These are phyloP conservation scores for Fusarium setosum DNA, from an alignment of 2,329 filamentous ascomycete genomes.

Conservation along the genomic window DNA sequence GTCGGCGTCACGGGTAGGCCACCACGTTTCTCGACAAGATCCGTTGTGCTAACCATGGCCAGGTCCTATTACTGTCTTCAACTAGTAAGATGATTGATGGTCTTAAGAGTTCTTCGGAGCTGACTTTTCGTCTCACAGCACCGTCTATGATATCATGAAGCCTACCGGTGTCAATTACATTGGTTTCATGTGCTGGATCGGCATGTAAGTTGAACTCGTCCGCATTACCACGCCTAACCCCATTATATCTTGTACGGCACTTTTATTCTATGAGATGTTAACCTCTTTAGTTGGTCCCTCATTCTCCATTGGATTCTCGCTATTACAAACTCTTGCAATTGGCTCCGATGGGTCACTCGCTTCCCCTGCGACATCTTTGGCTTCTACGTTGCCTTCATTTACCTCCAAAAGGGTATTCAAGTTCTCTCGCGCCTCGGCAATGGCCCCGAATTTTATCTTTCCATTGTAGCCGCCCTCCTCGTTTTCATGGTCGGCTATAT, in stretches of 20 bases:
- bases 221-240: too few relatives aligned
- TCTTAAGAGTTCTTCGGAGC: neutral
- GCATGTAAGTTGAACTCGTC: slow-evolving; percentile 65
- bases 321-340: slow-evolving; percentile 88
- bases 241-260: too few relatives aligned
- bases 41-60: slow-evolving; percentile 10
- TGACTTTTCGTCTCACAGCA: slow-evolving; percentile 57
- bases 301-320: slow-evolving; percentile 88
- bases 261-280: neutral
- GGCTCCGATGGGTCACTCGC: slow-evolving; percentile 86
- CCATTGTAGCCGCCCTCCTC: slow-evolving; percentile 79
- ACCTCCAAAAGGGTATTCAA: slow-evolving; percentile 90
- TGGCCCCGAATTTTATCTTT: slow-evolving; percentile 78
- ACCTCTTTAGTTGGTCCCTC: slow-evolving; percentile 74
- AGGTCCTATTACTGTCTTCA: slow-evolving; percentile 93
- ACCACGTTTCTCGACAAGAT: neutral
- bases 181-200: slow-evolving; percentile 92
- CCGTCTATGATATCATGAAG: slow-evolving; percentile 88
- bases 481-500: slow-evolving; percentile 82
- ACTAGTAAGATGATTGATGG: slow-evolving; percentile 76
- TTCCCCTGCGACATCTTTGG: slow-evolving; percentile 96
- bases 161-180: slow-evolving; percentile 84
- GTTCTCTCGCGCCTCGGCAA: slow-evolving; percentile 81
- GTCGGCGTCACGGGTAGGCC: slow-evolving; percentile 82
- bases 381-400: slow-evolving; percentile 93